These are phyloP conservation scores for Coleophoma cylindrospora DNA, from an alignment of 2,329 filamentous ascomycete genomes.

Conservation along the genomic window DNA sequence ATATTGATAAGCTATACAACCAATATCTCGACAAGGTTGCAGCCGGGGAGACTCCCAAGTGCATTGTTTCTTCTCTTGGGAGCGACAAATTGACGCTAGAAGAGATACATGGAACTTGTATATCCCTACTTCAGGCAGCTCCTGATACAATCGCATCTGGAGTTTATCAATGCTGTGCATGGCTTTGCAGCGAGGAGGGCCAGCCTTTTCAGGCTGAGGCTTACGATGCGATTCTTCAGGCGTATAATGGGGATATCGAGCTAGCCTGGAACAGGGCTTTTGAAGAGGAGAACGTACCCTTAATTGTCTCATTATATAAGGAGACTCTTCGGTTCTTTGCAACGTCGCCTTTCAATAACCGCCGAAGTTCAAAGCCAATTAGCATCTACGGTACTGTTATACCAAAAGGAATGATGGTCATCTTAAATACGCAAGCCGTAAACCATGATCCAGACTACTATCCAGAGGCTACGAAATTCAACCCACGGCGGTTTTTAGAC, in stretches of 20 bases:
- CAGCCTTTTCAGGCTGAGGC: slow-evolving; percentile 7
- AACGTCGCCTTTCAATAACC: slow-evolving; percentile 13
- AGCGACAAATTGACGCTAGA: slow-evolving; percentile 10
- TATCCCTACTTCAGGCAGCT: slow-evolving; percentile 15
- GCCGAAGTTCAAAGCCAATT: slow-evolving; percentile 11
- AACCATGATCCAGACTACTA: slow-evolving; percentile 17
- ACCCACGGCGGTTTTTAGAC: slow-evolving; percentile 14
- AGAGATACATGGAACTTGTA: slow-evolving; percentile 15
- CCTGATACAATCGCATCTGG: slow-evolving; percentile 17
- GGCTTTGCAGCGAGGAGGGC: slow-evolving; percentile 11
- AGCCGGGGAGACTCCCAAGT: not conserved
- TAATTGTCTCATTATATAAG: slow-evolving; percentile 17
- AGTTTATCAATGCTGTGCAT: slow-evolving; percentile 13
- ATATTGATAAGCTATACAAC: not conserved
- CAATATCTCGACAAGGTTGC: not conserved
- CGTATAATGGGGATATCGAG: slow-evolving; percentile 4
- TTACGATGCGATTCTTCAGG: slow-evolving; percentile 12
- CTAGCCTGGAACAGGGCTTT: slow-evolving; percentile 18
- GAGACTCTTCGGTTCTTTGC: slow-evolving; percentile 18
- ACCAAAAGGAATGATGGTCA: slow-evolving; percentile 18
- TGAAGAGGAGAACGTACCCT: slow-evolving; percentile 16
- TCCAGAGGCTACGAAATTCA: slow-evolving; percentile 14
- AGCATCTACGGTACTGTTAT: slow-evolving; percentile 11
- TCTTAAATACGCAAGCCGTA: slow-evolving; percentile 20
- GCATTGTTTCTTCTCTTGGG: not conserved